Evolutionary conservation across 371 early-diverging fungal genomes (phyloP), one percentile per base, ranked within the genome.

Genomic region (Mortierella sp.): DNA sequence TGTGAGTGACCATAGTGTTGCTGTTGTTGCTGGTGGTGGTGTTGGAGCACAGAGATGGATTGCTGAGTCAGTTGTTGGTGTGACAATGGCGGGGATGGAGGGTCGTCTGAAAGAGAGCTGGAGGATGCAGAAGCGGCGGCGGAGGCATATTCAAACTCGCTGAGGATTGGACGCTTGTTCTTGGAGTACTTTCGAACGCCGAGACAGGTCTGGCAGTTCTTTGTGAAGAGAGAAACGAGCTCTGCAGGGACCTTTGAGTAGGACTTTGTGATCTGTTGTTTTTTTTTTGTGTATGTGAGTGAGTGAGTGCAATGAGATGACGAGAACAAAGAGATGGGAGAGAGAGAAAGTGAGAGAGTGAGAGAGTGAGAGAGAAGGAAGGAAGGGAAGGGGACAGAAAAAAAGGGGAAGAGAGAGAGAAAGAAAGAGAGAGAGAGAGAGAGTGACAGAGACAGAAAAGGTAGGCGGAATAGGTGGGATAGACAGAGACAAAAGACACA

Each of bases 171-270:
- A 16, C 79, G 68, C 63, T 77, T 77, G 66, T 77, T 77, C 60
- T 77, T 77, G 66, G 72, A 72, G 66, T 72, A 77, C 59, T 72
- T 77, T 26, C 72, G 79, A 16, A 77, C 79, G 55, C 79, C 72
- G 19, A 77, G 70, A 23, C 79, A 77, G 1, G 79, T 77, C 62
- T 72, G 79, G 44, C 79, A 77, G 60, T 77, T 77, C 72, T 77
- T 77, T 23, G 79, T 77, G 71, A 77, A 77, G 58, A 77, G 79
- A 7, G 72, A 72, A 57, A 77, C 79, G 18, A 77, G 59, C 50
- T 77, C 79, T 62, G 79, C 79, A 4, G 72, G 79, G 12, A 77
- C 79, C 45, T 77, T 77, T 16, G 79, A 77, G 60, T 77, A 77
- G 28, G 79, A 72, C 50, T 77, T 77, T 25, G 79, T 77, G 63